Base-by-base conservation (phyloP, 257 asterid genomes). In the Phtheirospermum japonicum region DNA sequence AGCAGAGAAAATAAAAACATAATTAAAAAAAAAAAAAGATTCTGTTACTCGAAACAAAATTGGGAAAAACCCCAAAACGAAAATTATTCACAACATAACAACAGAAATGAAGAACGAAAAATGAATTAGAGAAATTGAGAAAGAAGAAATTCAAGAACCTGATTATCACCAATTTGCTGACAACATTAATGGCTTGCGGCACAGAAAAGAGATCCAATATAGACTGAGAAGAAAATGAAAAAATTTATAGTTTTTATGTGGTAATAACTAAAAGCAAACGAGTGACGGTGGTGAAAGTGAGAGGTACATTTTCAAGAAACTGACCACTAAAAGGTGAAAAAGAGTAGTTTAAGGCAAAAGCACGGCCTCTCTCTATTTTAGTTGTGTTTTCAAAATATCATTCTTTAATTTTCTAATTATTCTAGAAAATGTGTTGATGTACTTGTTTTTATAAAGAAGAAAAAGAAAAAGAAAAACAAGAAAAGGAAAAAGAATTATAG, bases 101-200 rank as follows among this genome's bases (percentile, higher is more conserved):
- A n/a, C n/a, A n/a, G n/a, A n/a, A n/a, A n/a, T n/a, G n/a, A n/a
- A n/a, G n/a, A n/a, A n/a, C n/a, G n/a, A n/a, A n/a, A n/a, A 43
- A 48, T 7, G 10, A 48, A 61, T 56, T 45, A 31, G 62, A 56
- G 1, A 28, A 61, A 45, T 50, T 32, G 7, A 33, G 37, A 51
- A 52, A 8, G 49, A 34, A 51, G 60, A 49, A 50, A 36, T 34
- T 18, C 17, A 61, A 36, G 70, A 61, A 75, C 80, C 80, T 75
- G 73, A 45, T 32, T 18, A 28, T 65, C 66, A 32, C 63, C 49
- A 39, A 4, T 70, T 50, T 17, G 59, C n/a, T 18, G 70, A 37
- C 69, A 43, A 31, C 26, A 40, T 34, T 10, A 16, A 40, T 32
- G 37, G 53, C 48, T 13, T 11, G 20, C 58, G 74, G 43, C 67